Conservation (phyloP, 441 rosid genomes). For the Metrosideros polymorpha region DNA sequence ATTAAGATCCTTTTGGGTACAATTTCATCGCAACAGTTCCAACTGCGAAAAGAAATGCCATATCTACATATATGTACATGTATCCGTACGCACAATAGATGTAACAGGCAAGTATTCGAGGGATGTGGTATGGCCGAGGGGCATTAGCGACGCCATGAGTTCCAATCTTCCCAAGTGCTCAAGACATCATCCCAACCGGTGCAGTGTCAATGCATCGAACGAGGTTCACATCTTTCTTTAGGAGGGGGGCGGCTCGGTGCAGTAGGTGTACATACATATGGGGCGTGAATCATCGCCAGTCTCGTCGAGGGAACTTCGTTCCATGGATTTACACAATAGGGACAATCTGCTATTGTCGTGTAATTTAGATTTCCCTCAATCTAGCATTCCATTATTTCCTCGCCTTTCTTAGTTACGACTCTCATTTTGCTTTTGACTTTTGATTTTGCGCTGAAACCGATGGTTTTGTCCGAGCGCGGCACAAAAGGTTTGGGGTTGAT, state of each 20-base stretch:
- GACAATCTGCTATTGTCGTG: constrained; percentile 1
- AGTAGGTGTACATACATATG: constrained; percentile 12
- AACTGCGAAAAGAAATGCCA: neutral
- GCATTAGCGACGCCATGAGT: neutral
- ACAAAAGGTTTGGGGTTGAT: constrained; percentile 15
- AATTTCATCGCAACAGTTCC: neutral
- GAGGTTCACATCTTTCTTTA: neutral
- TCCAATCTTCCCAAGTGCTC: neutral
- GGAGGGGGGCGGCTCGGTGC: constrained; percentile 15
- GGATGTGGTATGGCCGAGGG: neutral
- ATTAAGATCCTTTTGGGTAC: neutral
- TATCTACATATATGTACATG: neutral
- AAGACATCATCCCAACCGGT: neutral
- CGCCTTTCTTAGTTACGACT: neutral
- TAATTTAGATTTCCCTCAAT: neutral
- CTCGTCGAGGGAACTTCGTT: constrained; percentile 12
- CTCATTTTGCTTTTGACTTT: constrained; percentile 11
- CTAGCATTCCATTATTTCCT: neutral
- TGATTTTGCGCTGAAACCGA: constrained; percentile 4
- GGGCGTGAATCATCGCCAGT: neutral
- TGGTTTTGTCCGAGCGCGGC: constrained; percentile 19
- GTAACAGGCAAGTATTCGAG: neutral
- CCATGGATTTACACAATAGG: neutral
- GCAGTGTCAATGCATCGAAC: neutral
- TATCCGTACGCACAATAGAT: neutral